Conservation (phyloP, 1,284 basidiomycete species). For the Hymenochaete sp. region DNA sequence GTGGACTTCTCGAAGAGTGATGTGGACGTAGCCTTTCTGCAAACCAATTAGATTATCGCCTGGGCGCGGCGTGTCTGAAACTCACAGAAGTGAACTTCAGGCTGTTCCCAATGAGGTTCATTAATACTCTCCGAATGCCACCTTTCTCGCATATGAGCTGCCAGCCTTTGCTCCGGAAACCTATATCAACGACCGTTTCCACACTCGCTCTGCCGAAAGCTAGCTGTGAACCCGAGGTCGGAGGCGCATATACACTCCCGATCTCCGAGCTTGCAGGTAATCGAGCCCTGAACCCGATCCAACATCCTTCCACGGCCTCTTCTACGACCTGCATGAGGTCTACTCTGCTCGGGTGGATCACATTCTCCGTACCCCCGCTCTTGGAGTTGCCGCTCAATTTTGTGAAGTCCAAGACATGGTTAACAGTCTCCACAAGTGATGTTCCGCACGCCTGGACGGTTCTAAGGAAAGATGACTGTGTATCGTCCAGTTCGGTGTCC, state of each 20-base stretch:
- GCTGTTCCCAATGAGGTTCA: slow-evolving; percentile 95
- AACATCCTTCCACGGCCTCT: slow-evolving; percentile 91
- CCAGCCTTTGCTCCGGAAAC: slow-evolving; percentile 75
- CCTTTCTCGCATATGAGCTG: slow-evolving; percentile 83
- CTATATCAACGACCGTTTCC: slow-evolving; percentile 87
- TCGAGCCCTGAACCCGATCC: slow-evolving; percentile 86
- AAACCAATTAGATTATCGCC: slow-evolving; percentile 18
- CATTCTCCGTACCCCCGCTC: slow-evolving; percentile 64
- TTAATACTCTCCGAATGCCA: slow-evolving; percentile 84
- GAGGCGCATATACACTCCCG: slow-evolving; percentile 88
- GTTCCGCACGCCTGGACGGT: slow-evolving; percentile 85
- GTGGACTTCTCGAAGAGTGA: slow-evolving; percentile 72
- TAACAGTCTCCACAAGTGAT: slow-evolving; percentile 82
- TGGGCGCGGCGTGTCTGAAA: slow-evolving; percentile 17
- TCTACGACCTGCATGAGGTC: slow-evolving; percentile 88
- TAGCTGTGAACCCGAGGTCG: slow-evolving; percentile 35
- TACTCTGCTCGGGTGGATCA: slow-evolving; percentile 68
- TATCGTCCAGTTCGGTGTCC: slow-evolving; percentile 74
- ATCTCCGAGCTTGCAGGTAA: slow-evolving; percentile 70
- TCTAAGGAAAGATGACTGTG: slow-evolving; percentile 81
- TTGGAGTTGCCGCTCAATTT: slow-evolving; percentile 88
- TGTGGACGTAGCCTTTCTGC: slow-evolving; percentile 81
- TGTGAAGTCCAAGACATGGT: slow-evolving; percentile 95
- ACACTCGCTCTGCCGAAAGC: slow-evolving; percentile 38
- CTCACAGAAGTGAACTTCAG: slow-evolving; percentile 81